These are phyloP conservation scores for Solidago caesia DNA, from an alignment of 129 eudicot genomes.

Conservation along the genomic window DNA sequence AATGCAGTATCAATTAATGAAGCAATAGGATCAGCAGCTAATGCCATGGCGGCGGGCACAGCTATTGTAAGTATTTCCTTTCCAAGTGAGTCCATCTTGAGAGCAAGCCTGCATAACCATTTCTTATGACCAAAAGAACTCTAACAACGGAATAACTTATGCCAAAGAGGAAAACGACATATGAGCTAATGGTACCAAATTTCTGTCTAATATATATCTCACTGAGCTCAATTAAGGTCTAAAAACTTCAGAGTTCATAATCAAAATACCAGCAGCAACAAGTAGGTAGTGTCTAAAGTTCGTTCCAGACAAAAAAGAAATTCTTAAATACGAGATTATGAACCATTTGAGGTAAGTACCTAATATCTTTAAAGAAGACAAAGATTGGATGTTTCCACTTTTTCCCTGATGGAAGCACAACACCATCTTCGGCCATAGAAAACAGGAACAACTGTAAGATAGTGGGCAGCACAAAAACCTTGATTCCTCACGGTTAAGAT, in stretches of 20 bases:
- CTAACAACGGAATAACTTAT: not conserved
- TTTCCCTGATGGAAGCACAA: constrained; percentile 21
- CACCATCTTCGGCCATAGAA: constrained; percentile 49
- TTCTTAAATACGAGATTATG: not conserved
- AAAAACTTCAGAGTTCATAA: not conserved
- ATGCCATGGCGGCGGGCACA: constrained; percentile 84
- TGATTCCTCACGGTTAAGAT: constrained; percentile 9
- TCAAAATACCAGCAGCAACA: not conserved
- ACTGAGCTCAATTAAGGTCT: not conserved
- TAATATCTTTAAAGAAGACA: constrained; percentile 62
- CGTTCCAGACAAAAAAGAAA: not conserved
- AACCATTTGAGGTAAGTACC: constrained; percentile 34
- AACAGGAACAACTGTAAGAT: not conserved
- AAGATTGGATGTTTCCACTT: constrained; percentile 54
- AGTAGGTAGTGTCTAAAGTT: not conserved
- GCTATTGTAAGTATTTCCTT: constrained; percentile 71
- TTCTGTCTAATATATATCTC: too few relatives aligned
- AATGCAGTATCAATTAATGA: constrained; percentile 84
- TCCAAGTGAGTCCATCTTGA: constrained; percentile 81
- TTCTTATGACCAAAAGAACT: constrained; percentile 2
- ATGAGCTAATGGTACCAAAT: not conserved
- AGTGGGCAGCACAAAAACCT: not conserved
- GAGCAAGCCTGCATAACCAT: constrained; percentile 41
- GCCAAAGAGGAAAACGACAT: not conserved
- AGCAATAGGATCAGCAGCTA: constrained; percentile 97